Base-by-base conservation (phyloP, 495 filamentous ascomycete genomes). In the Gamarada debralockiae region DNA sequence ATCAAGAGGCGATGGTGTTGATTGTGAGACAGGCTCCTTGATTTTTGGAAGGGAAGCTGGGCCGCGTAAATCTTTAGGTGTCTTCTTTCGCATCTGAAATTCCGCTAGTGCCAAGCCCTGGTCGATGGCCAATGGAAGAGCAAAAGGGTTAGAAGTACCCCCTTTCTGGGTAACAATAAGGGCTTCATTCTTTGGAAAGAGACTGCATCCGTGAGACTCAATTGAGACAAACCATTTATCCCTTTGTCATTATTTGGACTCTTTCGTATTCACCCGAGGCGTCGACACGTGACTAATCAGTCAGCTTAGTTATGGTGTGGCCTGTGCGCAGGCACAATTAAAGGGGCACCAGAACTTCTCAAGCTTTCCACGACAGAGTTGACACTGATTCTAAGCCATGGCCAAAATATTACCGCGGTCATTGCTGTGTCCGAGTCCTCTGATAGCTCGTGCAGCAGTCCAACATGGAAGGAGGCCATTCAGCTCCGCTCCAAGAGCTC, bases 401-500 rank as follows among this genome's bases (percentile, higher is more conserved):
- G n/a, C n/a, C n/a, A n/a, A n/a, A n/a, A n/a, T n/a, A n/a, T n/a
- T n/a, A n/a, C n/a, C n/a, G n/a, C n/a, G n/a, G n/a, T n/a, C n/a
- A n/a, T n/a, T n/a, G n/a, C n/a, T n/a, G n/a, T n/a, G n/a, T n/a
- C n/a, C n/a, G n/a, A n/a, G n/a, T n/a, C n/a, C n/a, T n/a, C n/a
- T n/a, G n/a, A n/a, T n/a, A n/a, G n/a, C 20, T 40, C n/a, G 37
- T 12, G 43, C 25, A 44, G 50, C 46, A 33, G 40, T 42, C n/a
- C 22, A 3, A 14, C 48, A 41, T 45, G 21, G 42, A 25, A 43
- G 5, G 10, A 15, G 37, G 43, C 17, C 2, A 21, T 55, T 50
- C 21, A 50, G 54, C 48, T 54, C 25, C 4, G 57, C 50, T 34
- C 46, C 57, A 50, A 62, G 65, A 67, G 70, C 53, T 41, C 73